Percentiles rank a stretch among this genome's conserved stretches.
phyloP scores from a whole-genome alignment of 768 basidiomycete species.

The Mrakia hoshinonis region DNA sequence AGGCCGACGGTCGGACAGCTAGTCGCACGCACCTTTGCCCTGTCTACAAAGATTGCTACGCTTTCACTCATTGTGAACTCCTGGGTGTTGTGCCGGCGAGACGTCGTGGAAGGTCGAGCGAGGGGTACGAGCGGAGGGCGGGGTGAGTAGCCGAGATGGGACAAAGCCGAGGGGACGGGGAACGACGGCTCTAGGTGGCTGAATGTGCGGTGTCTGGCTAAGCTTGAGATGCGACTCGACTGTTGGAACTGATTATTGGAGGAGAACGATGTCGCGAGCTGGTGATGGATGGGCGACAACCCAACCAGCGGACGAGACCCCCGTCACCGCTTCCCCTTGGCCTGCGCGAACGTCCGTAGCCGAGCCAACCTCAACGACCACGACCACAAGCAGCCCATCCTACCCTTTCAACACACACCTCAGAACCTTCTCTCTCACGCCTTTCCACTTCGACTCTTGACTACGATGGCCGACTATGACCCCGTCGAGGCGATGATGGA shows the following conservation, averaged over 20 bases:
- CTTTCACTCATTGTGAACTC: slow-evolving; percentile 32
- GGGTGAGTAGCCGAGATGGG: neutral
- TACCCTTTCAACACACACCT: neutral
- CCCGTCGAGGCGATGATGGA: slow-evolving; percentile 75
- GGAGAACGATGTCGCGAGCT: too few species aligned
- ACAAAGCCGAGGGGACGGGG: neutral
- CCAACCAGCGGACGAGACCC: too few species aligned
- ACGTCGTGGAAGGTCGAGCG: neutral
- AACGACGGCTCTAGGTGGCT: neutral
- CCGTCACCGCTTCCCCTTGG: too few species aligned
- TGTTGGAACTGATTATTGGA: too few species aligned
- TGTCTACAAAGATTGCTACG: slow-evolving; percentile 39
- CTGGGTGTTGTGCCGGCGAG: slow-evolving; percentile 11
- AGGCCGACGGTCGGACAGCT: neutral
- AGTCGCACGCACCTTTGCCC: slow-evolving; percentile 30
- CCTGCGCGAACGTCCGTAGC: too few species aligned
- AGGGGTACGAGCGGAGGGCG: neutral
- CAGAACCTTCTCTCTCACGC: neutral
- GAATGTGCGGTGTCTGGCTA: too few species aligned
- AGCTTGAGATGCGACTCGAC: neutral
- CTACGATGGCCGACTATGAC: slow-evolving; percentile 1
- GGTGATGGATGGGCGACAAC: too few species aligned
- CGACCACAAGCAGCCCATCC: neutral
- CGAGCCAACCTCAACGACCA: neutral
- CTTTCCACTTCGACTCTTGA: neutral